These are phyloP conservation scores for Protoeuglena noctilucae DNA, from an alignment of 139 green algal species.

Conservation along the genomic window DNA sequence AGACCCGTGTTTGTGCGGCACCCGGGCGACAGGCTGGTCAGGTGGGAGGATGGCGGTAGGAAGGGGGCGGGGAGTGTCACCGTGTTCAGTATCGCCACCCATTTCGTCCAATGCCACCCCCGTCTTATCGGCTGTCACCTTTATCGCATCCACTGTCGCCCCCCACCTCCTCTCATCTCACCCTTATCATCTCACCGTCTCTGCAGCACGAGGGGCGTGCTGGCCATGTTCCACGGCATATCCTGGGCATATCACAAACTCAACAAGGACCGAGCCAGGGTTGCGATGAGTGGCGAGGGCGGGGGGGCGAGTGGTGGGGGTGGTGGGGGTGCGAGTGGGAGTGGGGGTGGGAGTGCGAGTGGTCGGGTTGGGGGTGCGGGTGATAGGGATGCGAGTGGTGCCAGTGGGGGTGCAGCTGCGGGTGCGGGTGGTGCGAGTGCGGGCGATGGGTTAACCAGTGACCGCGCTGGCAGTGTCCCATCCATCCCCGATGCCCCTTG, in stretches of 20 bases:
- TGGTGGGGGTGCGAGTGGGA: too few species aligned
- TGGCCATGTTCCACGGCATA: constrained; percentile 53
- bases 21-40: constrained; percentile 24
- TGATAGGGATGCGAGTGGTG: constrained; percentile 2
- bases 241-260: constrained; percentile 6
- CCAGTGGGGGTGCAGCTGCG: not conserved
- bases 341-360: too few species aligned
- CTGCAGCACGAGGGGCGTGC: constrained; percentile 36
- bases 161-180: constrained; percentile 14
- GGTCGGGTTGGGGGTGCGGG: too few species aligned
- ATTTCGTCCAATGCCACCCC: constrained; percentile 3
- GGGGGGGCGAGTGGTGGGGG: too few species aligned
- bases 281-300: not conserved
- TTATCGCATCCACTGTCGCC: constrained; percentile 11
- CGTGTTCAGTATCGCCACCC: constrained; percentile 6
- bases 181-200: not conserved
- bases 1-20: constrained; percentile 40
- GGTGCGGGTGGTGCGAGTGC: not conserved
- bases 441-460: not conserved
- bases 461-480: not conserved
- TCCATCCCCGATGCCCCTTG: not conserved
- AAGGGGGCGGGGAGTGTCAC: not conserved
- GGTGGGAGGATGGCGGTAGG: constrained; percentile 16
- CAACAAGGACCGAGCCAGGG: not conserved
- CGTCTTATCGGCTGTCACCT: not conserved